Evolutionary conservation across 495 filamentous ascomycete genomes (phyloP), one percentile per base, ranked within the genome.

Genomic region (Hamigera avellanea): DNA sequence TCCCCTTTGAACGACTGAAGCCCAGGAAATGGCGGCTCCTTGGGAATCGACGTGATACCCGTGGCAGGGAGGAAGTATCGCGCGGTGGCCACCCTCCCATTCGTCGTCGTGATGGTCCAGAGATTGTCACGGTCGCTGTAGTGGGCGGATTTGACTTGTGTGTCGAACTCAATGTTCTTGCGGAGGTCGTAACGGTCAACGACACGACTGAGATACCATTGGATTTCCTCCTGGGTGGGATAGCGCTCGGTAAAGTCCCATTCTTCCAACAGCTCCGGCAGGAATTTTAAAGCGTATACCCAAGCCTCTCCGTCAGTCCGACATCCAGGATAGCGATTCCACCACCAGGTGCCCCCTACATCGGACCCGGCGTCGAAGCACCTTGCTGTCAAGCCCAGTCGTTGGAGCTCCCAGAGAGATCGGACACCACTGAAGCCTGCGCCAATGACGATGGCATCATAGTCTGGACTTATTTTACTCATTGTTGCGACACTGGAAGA

Each of bases 261-360:
- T 19, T 50, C 50, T 2, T 52, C 26, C 7, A 54, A 35, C 2
- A 48, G 18, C 25, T 52, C 53, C 27, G 52, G 33, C 0, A 53
- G 49, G 8, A 37, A 59, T 1, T 48, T 48, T 37, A 46, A 57
- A 7, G 34, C 32, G 31, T 63, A 60, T 0, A 48, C 31, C 0
- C 39, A 35, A n/a, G 35, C 43, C 30, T 60, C 56, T 2, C 41
- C 38, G 17, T 61, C 54, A 12, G 42, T 39, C 10, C 44, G 35
- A 8, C 46, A 44, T 4, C 59, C 57, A 0, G 59, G 57, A 29
- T 63, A 63, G 8, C 49, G 44, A 32, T 59, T 63, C 44, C 48
- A 61, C 39, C 50, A 64, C 72, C 66, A 73, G 33, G 64, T 66
- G 2, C 72, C 72, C 2, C 72, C 72, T 2, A 71, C 53, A 26